A percentile compares a stretch with the other conserved stretches of the same genome.
These are phyloP conservation scores for Clathrus columnatus DNA, from an alignment of 768 basidiomycete species.

Conservation along the genomic window DNA sequence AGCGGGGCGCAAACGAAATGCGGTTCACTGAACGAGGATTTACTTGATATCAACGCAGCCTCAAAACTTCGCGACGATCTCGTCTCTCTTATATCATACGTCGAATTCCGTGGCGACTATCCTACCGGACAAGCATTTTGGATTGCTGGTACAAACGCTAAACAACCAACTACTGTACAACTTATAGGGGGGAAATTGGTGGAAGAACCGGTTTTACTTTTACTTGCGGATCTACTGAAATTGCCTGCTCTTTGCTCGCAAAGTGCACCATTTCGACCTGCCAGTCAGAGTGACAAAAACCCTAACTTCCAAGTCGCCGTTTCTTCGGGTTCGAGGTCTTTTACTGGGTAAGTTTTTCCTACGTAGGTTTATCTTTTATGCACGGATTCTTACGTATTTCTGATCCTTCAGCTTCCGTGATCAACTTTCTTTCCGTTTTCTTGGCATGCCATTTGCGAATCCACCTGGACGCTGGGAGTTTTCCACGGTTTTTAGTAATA, in stretches of 20 bases:
- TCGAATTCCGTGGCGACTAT: neutral
- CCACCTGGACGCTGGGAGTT: constrained; percentile 23
- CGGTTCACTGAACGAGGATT: neutral
- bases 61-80: neutral
- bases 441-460: constrained; percentile 43
- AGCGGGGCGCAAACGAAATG: neutral
- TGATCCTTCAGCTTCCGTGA: constrained; percentile 33
- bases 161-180: neutral
- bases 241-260: neutral
- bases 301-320: neutral
- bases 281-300: neutral
- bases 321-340: neutral
- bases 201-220: neutral
- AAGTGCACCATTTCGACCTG: neutral
- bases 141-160: neutral
- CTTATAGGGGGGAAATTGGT: neutral
- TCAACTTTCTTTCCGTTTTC: constrained; percentile 41
- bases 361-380: neutral
- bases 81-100: neutral
- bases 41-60: neutral
- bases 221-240: neutral
- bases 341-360: neutral
- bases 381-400: neutral
- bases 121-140: neutral
- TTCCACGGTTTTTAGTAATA: constrained; percentile 33